These are phyloP conservation scores for Gremmenia infestans DNA, from an alignment of 2,329 filamentous ascomycete genomes.

Conservation along the genomic window DNA sequence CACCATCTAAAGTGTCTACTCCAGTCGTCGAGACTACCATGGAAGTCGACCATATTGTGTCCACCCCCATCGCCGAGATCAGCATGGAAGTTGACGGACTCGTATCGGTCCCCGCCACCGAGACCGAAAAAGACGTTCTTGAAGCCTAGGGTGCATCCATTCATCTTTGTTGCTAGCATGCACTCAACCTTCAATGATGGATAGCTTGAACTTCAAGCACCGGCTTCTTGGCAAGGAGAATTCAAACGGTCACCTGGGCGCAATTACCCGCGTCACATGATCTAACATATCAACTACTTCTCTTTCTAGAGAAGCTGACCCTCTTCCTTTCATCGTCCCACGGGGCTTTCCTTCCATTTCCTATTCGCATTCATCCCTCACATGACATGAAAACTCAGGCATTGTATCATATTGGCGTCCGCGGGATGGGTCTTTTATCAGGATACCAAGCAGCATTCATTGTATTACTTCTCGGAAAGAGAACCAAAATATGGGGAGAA, in stretches of 20 bases:
- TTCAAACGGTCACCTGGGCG: background rate
- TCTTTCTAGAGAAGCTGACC: background rate
- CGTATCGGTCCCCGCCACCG: too few species aligned
- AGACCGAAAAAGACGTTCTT: background rate
- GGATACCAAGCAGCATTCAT: conserved; percentile 1
- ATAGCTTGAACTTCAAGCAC: too few species aligned
- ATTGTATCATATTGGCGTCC: conserved; percentile 10
- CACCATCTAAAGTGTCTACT: background rate
- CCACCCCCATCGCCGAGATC: too few species aligned
- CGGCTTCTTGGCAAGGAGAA: too few species aligned
- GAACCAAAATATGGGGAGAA: background rate
- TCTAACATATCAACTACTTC: background rate
- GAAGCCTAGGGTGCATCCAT: too few species aligned
- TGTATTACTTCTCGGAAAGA: background rate
- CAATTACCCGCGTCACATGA: background rate
- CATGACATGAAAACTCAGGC: background rate
- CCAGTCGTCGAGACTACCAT: background rate
- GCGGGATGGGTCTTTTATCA: conserved; percentile 2
- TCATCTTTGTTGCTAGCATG: too few species aligned
- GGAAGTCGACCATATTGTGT: background rate
- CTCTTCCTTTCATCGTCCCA: background rate
- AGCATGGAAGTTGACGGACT: too few species aligned
- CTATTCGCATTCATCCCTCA: conserved; percentile 2
- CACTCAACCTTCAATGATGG: too few species aligned
- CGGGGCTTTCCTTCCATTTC: background rate